Base-by-base conservation (phyloP, 1,284 basidiomycete genomes). In the Leccinum variabile region DNA sequence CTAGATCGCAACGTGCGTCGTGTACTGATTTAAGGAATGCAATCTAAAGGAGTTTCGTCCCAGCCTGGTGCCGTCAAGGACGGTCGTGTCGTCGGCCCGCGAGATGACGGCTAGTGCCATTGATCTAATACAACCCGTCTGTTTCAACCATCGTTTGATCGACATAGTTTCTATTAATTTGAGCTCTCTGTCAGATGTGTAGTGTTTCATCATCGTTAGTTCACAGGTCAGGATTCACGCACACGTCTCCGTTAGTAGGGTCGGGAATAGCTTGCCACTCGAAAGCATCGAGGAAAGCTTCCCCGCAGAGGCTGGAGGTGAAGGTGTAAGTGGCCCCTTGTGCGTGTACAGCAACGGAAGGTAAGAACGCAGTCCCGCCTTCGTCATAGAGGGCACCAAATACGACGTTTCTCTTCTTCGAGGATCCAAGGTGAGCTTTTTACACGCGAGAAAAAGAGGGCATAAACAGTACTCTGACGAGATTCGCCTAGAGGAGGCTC, bases 161-260 rank as follows among this genome's bases (percentile, higher is more conserved):
- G 44, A 86, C 82, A 62, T 85, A 85, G 66, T 82, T 84, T 18
- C 82, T 85, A 53, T 39, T 49, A n/a, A 28, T 49, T 3, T 5
- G 13, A n/a, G 13, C 3, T n/a, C 5, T 14, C 3, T 9, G 22
- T 37, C 33, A 41, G 41, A 32, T 1, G 3, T 11, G 28, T 8
- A 28, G 25, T 28, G 4, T 28, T 28, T 28, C 25, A n/a, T 16
- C 7, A 22, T 30, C 44, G 16, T 39, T 28, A 8, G 16, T 30
- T 6, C 6, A 9, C 2, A 8, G 14, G 25, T 28, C 30, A 14
- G n/a, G 41, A 52, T 25, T 6, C 3, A 60, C 76, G 64, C 68
- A 82, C 77, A 82, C 80, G 46, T 80, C 74, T 14, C 82, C 82
- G 39, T 79, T 56, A 0, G 80, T 82, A 6, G 80, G 81, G 66